Base-by-base conservation (phyloP, 164 flowering plant species). In the Piper longum region DNA sequence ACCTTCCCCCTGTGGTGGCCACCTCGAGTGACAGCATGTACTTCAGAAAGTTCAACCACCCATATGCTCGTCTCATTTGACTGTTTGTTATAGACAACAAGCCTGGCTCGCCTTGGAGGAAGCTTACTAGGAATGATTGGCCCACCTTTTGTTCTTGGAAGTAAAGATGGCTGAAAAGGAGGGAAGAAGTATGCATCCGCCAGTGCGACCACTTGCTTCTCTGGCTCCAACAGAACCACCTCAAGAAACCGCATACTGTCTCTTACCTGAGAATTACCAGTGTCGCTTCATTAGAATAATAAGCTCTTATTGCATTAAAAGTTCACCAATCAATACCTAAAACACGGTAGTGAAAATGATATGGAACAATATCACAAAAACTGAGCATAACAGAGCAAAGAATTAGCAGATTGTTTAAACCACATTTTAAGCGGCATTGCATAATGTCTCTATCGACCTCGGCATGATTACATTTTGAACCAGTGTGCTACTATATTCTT, bases 131-230 rank as follows among this genome's bases (percentile, higher is more conserved):
- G 98, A 71, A 88, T 84, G 44, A 82, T 58, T 41, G 92, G 81
- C 16, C 90, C 96, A 48, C 96, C 97, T 78, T 86, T 90, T 58
- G 89, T 82, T 71, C 79, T 87, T 9, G 90, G 84, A 72, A 88
- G 80, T 62, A 91, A 69, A 5, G 98, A 88, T 44, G 96, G 90
- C 67, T 86, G 98, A 72, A 91, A 91, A 43, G 98, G 98, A 39
- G 98, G 96, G 71, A 88, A 91, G 77, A 88, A 91, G 67, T 91
- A 91, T 16, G 98, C 98, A 81, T 91, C 98, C 42, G 98, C 98
- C 66, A 91, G 62, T 67, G 95, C 96, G 67, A 91, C 91, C 61
- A 91, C 85, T 71, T 79, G 68, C 69, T 89, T 91, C 13, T 85
- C 92, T 41, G 98, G 96, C 72, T 91, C 98, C 60, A 71, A 65